Conservation (phyloP, 768 basidiomycete species). For the Galerina sulciceps region DNA sequence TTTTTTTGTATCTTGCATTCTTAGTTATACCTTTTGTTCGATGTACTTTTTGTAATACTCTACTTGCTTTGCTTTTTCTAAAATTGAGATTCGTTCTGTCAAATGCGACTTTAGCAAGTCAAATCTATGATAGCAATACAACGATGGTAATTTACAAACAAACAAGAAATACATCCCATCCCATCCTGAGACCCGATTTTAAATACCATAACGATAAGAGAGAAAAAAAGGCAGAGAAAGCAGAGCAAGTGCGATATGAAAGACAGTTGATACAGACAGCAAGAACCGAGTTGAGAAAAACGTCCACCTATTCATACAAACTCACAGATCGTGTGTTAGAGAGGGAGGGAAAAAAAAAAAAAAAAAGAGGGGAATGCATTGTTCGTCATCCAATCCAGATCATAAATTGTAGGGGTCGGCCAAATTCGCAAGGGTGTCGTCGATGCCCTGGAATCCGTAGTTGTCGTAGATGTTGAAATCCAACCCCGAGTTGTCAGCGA, state of each 20-base stretch:
- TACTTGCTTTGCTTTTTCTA: neutral
- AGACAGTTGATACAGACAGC: conserved; percentile 7
- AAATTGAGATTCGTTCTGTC: neutral
- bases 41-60: neutral
- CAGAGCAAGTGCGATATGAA: neutral
- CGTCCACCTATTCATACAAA: conserved; percentile 8
- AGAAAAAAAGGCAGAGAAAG: neutral
- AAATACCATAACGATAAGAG: conserved; percentile 14
- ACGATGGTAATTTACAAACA: neutral
- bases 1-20: neutral
- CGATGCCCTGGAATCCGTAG: conserved; percentile 27
- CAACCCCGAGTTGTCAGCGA: conserved; percentile 24
- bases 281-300: neutral
- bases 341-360: conserved; percentile 2
- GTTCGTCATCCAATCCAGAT: neutral
- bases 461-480: conserved; percentile 34
- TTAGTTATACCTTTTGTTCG: conserved; percentile 5
- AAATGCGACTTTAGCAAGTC: neutral
- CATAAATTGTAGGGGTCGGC: conserved; percentile 27
- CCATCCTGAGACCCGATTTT: conserved; percentile 4
- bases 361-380: conserved; percentile 6
- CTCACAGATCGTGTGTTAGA: conserved; percentile 8
- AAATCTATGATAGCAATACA: conserved; percentile 1
- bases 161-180: neutral
- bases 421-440: conserved; percentile 28